phyloP scores from a whole-genome alignment of 140 eudicot species.

The Eryngium alpinum region DNA sequence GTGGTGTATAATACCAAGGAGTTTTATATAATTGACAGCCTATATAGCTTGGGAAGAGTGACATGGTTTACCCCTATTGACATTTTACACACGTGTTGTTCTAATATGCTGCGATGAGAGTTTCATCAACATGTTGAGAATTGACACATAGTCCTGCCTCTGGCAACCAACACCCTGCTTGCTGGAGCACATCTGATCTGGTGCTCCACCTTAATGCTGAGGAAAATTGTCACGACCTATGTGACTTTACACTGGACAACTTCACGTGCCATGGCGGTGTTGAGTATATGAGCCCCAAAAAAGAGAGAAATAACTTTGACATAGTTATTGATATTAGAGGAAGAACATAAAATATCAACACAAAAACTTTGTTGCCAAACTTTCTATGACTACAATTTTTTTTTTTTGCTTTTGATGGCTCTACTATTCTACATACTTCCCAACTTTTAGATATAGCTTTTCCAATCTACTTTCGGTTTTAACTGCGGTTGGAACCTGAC shows the following conservation, averaged over 20 bases:
- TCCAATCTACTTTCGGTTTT: neutral
- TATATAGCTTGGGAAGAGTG: neutral
- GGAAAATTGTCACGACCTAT: neutral
- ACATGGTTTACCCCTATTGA: neutral
- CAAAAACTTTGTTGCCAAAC: neutral
- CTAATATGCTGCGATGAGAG: constrained; percentile 5
- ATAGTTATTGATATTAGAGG: neutral
- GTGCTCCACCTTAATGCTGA: constrained; percentile 1
- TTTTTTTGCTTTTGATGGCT: neutral
- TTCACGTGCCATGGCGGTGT: constrained; percentile 6
- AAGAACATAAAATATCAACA: neutral
- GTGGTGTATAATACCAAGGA: neutral
- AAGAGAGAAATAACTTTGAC: neutral
- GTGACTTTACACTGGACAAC: constrained; percentile 9
- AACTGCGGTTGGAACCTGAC: neutral
- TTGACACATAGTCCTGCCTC: neutral
- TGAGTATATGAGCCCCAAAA: neutral
- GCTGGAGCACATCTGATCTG: constrained; percentile 11
- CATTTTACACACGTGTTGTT: constrained; percentile 8
- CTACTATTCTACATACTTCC: neutral
- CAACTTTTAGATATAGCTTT: neutral
- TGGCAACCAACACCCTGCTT: neutral
- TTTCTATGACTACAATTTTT: neutral
- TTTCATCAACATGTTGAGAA: neutral
- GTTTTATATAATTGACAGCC: neutral